phyloP scores from a whole-genome alignment of 2,329 filamentous ascomycete species.

The Ciborinia camelliae region DNA sequence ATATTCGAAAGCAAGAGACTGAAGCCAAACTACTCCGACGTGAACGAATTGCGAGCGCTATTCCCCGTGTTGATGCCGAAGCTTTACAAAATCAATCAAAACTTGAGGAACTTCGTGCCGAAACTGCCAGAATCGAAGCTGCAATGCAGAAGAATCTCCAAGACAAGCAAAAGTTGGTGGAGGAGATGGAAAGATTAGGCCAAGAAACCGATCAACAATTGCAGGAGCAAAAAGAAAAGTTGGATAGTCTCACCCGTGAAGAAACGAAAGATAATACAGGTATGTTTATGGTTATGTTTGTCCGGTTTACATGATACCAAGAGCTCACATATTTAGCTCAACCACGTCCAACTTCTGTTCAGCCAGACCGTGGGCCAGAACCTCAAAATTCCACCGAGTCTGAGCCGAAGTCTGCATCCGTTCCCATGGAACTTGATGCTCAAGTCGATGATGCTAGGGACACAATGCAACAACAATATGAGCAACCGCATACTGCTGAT shows the following conservation, averaged over 20 bases:
- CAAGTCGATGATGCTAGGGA: neutral
- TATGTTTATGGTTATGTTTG: slow-evolving; percentile 23
- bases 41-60: slow-evolving; percentile 35
- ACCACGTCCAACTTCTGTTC: neutral
- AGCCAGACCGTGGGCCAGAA: neutral
- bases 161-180: slow-evolving; percentile 37
- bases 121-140: slow-evolving; percentile 37
- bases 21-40: slow-evolving; percentile 36
- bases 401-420: neutral
- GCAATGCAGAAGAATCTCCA: slow-evolving; percentile 33
- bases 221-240: slow-evolving; percentile 37
- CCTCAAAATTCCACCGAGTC: neutral
- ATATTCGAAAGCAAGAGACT: slow-evolving; percentile 28
- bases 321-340: slow-evolving; percentile 15
- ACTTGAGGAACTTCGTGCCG: slow-evolving; percentile 33
- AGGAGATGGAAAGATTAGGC: slow-evolving; percentile 37
- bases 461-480: neutral
- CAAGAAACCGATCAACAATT: slow-evolving; percentile 39
- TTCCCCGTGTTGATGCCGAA: slow-evolving; percentile 37
- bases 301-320: neutral
- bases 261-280: slow-evolving; percentile 31
- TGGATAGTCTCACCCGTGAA: slow-evolving; percentile 33
- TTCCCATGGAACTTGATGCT: slow-evolving; percentile 14
- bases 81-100: slow-evolving; percentile 33
- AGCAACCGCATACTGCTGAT: neutral